phyloP scores from a whole-genome alignment of 345 rosid species.

The Punica granatum region DNA sequence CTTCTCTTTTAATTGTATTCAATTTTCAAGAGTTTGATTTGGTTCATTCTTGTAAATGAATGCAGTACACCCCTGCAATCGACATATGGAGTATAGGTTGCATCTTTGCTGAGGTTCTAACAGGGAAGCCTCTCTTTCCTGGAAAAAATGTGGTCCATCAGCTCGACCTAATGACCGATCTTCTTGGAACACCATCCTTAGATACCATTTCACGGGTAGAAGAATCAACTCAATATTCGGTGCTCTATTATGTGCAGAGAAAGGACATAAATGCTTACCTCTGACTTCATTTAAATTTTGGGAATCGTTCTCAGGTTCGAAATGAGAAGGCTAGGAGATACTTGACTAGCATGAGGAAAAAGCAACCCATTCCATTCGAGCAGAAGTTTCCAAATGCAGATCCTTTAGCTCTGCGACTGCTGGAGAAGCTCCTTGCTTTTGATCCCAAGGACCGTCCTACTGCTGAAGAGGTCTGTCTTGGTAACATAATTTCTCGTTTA shows the following conservation, averaged over 20 bases:
- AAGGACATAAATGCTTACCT: neutral
- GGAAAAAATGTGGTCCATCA: conserved; percentile 97
- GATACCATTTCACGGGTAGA: conserved; percentile 83
- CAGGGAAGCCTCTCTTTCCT: conserved; percentile 86
- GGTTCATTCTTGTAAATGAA: conserved; percentile 9
- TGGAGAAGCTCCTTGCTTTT: conserved; percentile 81
- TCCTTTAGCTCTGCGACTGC: conserved; percentile 61
- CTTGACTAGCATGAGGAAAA: conserved; percentile 91
- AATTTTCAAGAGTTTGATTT: neutral
- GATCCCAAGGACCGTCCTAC: conserved; percentile 90
- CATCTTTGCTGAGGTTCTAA: conserved; percentile 88
- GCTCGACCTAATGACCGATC: conserved; percentile 92
- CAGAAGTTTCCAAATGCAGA: conserved; percentile 82
- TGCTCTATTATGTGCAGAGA: neutral
- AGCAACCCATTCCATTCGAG: conserved; percentile 58
- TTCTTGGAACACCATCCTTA: conserved; percentile 86
- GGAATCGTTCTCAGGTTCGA: conserved; percentile 47
- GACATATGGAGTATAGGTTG: conserved; percentile 98
- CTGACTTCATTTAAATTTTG: neutral
- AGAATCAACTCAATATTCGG: conserved; percentile 4
- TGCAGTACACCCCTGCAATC: conserved; percentile 95
- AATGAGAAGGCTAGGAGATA: conserved; percentile 93
- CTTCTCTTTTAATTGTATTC: neutral
- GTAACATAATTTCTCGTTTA: neutral
- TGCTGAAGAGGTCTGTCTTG: conserved; percentile 66